Evolutionary conservation across 2,329 filamentous ascomycete genomes (phyloP), one percentile per base, ranked within the genome.

Genomic region (Aureobasidium musti): DNA sequence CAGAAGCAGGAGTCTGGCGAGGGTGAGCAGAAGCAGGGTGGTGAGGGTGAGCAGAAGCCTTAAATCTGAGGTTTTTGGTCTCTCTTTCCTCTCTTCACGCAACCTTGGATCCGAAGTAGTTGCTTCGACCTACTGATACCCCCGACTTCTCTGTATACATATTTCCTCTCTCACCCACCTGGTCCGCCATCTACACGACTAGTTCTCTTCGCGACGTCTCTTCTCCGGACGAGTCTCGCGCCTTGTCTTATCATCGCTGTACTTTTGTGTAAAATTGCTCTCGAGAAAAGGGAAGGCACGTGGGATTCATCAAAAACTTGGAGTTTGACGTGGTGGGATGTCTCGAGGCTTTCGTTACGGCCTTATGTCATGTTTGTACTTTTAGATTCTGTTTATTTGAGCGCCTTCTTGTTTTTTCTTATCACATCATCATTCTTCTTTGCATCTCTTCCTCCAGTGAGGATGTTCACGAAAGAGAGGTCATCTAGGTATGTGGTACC

Each of bases 1-100:
- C 81, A 85, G 75, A 74, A 80, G 74, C 72, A 79, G 74, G 26
- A 30, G 28, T 78, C 82, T 74, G 80, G 83, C 77, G 76, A 77
- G 71, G 73, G 73, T 67, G 75, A 76, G 63, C 71, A 77, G 72
- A 63, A 63, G 60, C 75, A 77, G 70, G 74, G 68, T 53, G 72
- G 71, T 60, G 73, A 80, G 72, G 74, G 78, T 73, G 71, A 74
- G 70, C 70, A 73, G 74, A 72, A 75, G 74, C 80, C 80, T 69
- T 63, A 63, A 63, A 63, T 52, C 1, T 23, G 60, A 63, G 60
- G 60, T 30, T 63, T 41, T n/a, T 52, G 23, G 33, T 30, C 33
- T 41, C 33, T 41, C 33, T n/a, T 52, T 30, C 41, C 59, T 45
- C 13, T 41, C 30, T 41, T 50, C 28, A 14, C 47, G 33, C 60